Evolutionary conservation across 1,139 yeast genomes (phyloP), one percentile per base, ranked within the genome.

Genomic region (Sugiyamaella japonica): DNA sequence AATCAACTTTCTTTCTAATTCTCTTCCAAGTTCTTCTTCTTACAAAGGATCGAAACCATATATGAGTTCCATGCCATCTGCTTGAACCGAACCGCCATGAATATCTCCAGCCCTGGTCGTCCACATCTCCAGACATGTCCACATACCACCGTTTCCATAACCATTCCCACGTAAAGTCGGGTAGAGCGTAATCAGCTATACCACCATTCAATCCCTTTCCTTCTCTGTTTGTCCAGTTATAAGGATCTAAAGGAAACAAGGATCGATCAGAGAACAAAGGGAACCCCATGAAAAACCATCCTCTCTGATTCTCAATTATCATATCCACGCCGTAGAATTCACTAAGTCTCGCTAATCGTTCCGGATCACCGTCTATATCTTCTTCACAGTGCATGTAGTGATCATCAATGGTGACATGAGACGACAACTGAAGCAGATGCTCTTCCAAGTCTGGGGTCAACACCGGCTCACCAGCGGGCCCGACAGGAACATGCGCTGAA

Each of bases 41-140:
- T 17, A 75, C 78, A 64, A 73, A 74, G 28, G 77, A 68, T 39
- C 73, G 72, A 53, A 71, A 65, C 66, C 71, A 69, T 8, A 68
- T 59, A 61, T 73, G 76, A 13, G 68, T 60, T 1, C 75, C 76
- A 50, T 73, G 72, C 79, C 79, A 75, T 15, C 59, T 60, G 25
- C 54, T 44, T 1, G 71, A 62, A 13, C 69, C 61, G 60, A 76
- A 75, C 16, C 67, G 54, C 64, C 73, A 64, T 34, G 85, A 77
- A 64, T 86, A 86, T 23, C 81, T 69, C 93, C 95, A 86, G 1
- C 95, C 95, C 60, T 84, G 86, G 60, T 85, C 89, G 66, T 86
- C 95, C 13, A 85, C 82, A 62, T 86, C 90, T 46, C 78, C 76
- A 34, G 80, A 71, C 95, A 86, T 86, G 60, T 85, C 76, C 9